Evolutionary conservation across 208 protist species (phyloP).

Genomic region (Leishmania arabica): DNA sequence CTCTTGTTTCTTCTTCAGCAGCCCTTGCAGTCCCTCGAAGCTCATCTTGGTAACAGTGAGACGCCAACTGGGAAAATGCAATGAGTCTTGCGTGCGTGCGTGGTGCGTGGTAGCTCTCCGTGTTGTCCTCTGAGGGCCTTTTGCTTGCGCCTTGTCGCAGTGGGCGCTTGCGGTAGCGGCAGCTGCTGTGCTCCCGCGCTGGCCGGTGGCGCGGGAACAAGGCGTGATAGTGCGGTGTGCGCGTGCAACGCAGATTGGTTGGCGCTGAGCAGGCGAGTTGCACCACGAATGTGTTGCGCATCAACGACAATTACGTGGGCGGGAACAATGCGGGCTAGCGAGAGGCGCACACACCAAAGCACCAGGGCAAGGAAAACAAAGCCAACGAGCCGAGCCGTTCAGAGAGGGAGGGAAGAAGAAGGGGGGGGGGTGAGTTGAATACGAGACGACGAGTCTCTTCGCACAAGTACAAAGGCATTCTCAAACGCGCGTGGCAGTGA

Average conservation of each 20-base stretch:
- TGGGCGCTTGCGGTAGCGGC: neutral
- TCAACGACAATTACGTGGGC: neutral
- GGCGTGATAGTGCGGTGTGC: neutral
- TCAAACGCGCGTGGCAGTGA: neutral
- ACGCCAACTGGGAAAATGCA: neutral
- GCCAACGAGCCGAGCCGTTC: neutral
- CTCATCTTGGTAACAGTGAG: conserved; percentile 16
- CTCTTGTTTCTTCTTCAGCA: conserved; percentile 34
- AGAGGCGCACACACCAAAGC: neutral
- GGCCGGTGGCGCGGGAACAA: neutral
- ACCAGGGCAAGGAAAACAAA: neutral
- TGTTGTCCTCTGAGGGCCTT: neutral
- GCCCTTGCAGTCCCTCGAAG: conserved; percentile 35
- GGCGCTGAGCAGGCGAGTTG: neutral
- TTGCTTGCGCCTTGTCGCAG: neutral
- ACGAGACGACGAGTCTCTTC: neutral
- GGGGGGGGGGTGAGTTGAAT: neutral
- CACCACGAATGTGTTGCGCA: neutral
- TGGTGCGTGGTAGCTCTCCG: neutral
- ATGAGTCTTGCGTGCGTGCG: neutral
- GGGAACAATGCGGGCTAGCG: neutral
- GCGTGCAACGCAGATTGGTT: neutral
- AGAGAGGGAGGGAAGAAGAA: too few relatives aligned
- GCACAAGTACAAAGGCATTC: neutral
- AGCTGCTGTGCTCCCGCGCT: neutral